Evolutionary conservation across 495 filamentous ascomycete species (phyloP).

Genomic region (Friedmanniomyces simplex): DNA sequence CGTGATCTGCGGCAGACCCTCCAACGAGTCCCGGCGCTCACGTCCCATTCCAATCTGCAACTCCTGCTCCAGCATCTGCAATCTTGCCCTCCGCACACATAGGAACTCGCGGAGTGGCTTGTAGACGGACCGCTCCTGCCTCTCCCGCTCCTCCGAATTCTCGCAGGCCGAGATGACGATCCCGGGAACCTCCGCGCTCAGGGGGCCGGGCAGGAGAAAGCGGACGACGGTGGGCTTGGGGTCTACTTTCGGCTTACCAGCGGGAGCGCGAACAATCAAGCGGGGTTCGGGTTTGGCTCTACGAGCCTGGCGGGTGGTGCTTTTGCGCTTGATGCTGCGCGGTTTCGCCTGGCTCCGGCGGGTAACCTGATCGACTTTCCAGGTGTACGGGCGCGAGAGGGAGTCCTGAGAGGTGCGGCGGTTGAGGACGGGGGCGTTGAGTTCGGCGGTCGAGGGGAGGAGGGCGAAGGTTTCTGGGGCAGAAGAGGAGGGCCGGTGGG

Average conservation of each 20-base stretch:
- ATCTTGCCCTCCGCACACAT: too few relatives aligned
- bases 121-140: background rate
- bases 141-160: too few relatives aligned
- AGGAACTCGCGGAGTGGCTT: too few relatives aligned
- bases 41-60: background rate
- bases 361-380: background rate
- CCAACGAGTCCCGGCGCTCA: background rate
- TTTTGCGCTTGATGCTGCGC: background rate
- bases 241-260: background rate
- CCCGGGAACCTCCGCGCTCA: background rate
- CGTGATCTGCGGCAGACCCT: background rate
- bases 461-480: too few relatives aligned
- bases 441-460: background rate
- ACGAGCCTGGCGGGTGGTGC: too few relatives aligned
- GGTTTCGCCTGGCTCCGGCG: too few relatives aligned
- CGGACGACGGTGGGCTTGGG: background rate
- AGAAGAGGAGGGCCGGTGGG: too few relatives aligned
- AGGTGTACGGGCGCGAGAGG: background rate
- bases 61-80: background rate
- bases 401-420: background rate
- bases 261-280: background rate
- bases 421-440: background rate
- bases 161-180: background rate
- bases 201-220: background rate
- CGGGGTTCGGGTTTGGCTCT: too few relatives aligned